Base-by-base conservation (phyloP, 495 filamentous ascomycete species). In the Penicillium maclennaniae region DNA sequence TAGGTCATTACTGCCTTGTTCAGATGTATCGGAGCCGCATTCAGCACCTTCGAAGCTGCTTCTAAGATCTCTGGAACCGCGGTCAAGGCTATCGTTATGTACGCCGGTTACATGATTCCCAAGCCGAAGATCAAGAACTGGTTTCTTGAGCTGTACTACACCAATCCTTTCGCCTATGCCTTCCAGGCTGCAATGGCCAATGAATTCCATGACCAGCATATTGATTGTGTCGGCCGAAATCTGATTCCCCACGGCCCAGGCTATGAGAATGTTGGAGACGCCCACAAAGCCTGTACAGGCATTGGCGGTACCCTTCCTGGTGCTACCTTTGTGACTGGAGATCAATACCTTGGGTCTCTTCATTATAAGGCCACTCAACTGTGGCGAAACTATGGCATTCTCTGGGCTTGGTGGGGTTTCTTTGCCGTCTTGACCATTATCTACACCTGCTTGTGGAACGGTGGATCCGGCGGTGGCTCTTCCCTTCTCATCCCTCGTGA, bases 151-250 rank as follows among this genome's bases (percentile, higher is more conserved):
- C 60, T 92, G 2, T 79, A 77, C 45, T 86, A 79, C 61, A 74
- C 90, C 48, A 85, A 91, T 58, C 89, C 89, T 0, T 64, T 91
- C 6, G 70, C 80, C 0, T 95, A 90, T 59, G 79, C 79, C 0
- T 91, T 89, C 54, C 86, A 89, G 56, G 82, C 77, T 6, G 75
- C 84, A 8, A 53, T 88, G 16, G 69, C 79, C 1, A 87, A 83
- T 55, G 88, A 92, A 58, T 86, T 90, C 51, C 69, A 82, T 56
- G 71, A 58, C 31, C 70, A 72, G 1, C 50, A 67, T n/a, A 71
- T 83, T 40, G 63, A 75, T 2, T 82, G 77, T 49, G 69, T 79
- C 31, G 67, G 66, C 6, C 49, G 47, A 8, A 72, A 82, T 47
- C 69, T 84, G 0, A 69, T 82, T 17, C 69, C 69, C 0, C 49